Base-by-base conservation (phyloP, 257 asterid species). In the Galeopsis tetrahit region DNA sequence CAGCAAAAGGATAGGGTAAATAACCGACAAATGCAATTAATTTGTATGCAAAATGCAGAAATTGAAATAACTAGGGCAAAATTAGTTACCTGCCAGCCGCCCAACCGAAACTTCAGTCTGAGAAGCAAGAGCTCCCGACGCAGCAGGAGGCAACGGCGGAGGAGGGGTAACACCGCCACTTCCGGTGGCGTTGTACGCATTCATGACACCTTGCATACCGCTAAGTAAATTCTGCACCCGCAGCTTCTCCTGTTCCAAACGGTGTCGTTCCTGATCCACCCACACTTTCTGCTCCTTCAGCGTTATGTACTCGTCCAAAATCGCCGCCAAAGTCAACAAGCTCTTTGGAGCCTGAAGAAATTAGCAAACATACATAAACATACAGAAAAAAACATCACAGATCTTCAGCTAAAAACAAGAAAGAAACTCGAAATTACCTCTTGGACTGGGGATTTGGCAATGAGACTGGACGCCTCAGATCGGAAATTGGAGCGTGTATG, bases 121-220 rank as follows among this genome's bases (percentile, higher is more conserved):
- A 49, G 84, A 63, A 63, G 77, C 36, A 55, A 70, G 13, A 60
- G 74, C 66, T 72, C 69, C 77, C 0, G 80, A 61, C 1, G 84
- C 78, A 64, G 43, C 75, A n/a, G 65, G 39, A 10, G 71, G 79
- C 53, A 68, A 84, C 68, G 78, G 79, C 53, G 79, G 80, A 1
- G 88, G 69, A 34, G 85, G 85, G 0, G 82, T 72, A 33, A 71
- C 78, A 34, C 48, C 82, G 31, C 66, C 77, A 60, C 48, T 79
- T 43, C 75, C 78, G 11, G 73, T 44, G 65, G 80, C 75, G 70
- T 82, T 87, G 48, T 87, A 94, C 64, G 85, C 88, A 71, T 87
- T 87, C 95, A 94, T 85, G 8, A 69, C 96, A 79, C 80, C 81
- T 79, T 91, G 98, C 90, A 94, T 84, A 5, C 98, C 99, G 35